Percentiles rank a stretch among this genome's conserved stretches.
Conservation (phyloP, 257 asterid genomes). For the Solanum neorickii region DNA sequence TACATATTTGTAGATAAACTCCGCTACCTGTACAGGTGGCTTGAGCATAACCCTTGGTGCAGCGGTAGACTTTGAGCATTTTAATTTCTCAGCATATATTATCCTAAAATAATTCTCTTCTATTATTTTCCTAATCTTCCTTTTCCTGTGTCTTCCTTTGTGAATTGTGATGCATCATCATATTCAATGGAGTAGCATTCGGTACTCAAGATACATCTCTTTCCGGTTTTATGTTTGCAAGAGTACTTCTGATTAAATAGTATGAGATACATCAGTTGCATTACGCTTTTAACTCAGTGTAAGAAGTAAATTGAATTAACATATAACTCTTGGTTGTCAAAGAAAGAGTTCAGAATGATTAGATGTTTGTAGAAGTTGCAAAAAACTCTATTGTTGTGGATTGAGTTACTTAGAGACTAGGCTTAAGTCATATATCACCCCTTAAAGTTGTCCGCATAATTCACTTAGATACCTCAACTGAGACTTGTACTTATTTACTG, state of each 20-base stretch:
- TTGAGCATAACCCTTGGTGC: not conserved
- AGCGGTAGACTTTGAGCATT: not conserved
- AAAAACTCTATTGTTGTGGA: too few species aligned
- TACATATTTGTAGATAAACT: not conserved
- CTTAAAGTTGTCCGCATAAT: too few species aligned
- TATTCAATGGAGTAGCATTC: not conserved
- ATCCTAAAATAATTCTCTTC: not conserved
- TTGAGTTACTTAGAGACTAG: too few species aligned
- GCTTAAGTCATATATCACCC: too few species aligned
- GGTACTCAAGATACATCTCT: not conserved
- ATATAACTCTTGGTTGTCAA: not conserved
- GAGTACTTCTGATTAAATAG: not conserved
- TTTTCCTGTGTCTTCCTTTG: not conserved
- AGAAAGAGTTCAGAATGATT: not conserved
- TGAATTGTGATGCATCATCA: not conserved
- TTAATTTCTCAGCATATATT: not conserved
- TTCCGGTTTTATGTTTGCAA: not conserved
- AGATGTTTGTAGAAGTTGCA: not conserved
- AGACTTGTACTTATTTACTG: too few species aligned
- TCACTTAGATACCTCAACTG: too few species aligned
- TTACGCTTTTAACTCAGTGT: not conserved
- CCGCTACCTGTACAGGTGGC: not conserved
- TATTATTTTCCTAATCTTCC: not conserved
- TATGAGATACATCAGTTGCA: not conserved
- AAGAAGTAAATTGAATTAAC: not conserved